These are phyloP conservation scores for Xylaria arbuscula DNA, from an alignment of 2,329 filamentous ascomycete genomes.

Conservation along the genomic window DNA sequence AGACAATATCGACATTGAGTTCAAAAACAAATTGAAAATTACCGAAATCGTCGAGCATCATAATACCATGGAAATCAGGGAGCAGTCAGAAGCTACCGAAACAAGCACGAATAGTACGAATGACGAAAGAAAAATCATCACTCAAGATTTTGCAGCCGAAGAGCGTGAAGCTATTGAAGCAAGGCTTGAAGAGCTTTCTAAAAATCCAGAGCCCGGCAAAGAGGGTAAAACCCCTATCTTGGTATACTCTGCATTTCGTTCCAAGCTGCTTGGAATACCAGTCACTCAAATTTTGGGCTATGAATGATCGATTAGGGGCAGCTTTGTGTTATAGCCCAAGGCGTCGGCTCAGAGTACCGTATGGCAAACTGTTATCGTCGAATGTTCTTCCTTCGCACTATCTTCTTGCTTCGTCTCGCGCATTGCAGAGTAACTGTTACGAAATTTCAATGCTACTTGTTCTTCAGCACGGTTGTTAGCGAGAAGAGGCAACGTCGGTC, in stretches of 20 bases:
- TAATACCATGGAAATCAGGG: not conserved
- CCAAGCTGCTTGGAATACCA: conserved; percentile 19
- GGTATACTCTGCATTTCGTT: conserved; percentile 18
- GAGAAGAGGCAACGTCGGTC: too few species aligned
- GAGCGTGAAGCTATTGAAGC: conserved; percentile 11
- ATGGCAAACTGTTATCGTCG: too few species aligned
- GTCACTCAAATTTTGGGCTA: conserved; percentile 15
- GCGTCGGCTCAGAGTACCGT: too few species aligned
- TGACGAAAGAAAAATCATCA: not conserved
- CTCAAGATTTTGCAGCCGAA: not conserved
- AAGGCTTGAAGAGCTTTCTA: conserved; percentile 14
- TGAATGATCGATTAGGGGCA: not conserved
- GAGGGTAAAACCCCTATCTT: conserved; percentile 11
- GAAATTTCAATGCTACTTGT: too few species aligned
- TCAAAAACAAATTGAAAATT: not conserved
- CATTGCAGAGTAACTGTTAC: too few species aligned
- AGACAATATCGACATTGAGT: not conserved
- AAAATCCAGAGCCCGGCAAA: conserved; percentile 8
- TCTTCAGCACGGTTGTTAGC: too few species aligned
- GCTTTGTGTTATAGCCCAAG: too few species aligned
- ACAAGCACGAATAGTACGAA: not conserved
- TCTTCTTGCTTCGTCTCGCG: too few species aligned
- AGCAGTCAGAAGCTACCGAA: not conserved
- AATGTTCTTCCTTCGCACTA: too few species aligned
- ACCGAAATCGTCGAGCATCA: not conserved